These are phyloP conservation scores for Astrothelium subdiscretum DNA, from an alignment of 495 filamentous ascomycete genomes.

Conservation along the genomic window DNA sequence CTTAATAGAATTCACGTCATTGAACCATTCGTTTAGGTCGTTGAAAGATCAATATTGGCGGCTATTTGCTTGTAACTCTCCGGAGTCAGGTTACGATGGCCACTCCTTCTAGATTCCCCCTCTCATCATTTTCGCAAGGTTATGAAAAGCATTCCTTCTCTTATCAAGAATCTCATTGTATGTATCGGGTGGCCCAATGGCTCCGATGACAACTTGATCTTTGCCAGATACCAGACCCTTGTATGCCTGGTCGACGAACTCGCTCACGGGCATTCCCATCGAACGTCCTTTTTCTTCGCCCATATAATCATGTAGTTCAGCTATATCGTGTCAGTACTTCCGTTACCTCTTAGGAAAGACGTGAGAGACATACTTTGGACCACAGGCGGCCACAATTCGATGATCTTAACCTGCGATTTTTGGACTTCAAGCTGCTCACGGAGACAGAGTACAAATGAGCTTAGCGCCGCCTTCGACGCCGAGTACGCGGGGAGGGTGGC, in stretches of 20 bases:
- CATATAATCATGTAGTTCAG: slow-evolving; percentile 4
- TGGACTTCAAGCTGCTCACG: slow-evolving; percentile 44
- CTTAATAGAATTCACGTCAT: no score
- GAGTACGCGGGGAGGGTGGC: slow-evolving; percentile 34
- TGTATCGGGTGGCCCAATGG: slow-evolving; percentile 20
- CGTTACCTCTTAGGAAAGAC: not conserved
- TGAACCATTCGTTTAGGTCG: no score
- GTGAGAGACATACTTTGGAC: slow-evolving; percentile 42
- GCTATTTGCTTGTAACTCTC: not conserved
- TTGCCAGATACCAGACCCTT: slow-evolving; percentile 32
- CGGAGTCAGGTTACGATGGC: no score
- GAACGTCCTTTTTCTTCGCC: slow-evolving; percentile 27
- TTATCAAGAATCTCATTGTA: slow-evolving; percentile 30
- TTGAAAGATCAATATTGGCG: no score
- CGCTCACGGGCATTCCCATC: slow-evolving; percentile 49
- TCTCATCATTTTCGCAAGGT: slow-evolving; percentile 27
- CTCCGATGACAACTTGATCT: slow-evolving; percentile 27
- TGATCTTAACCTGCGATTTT: slow-evolving; percentile 36
- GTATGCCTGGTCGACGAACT: slow-evolving; percentile 50
- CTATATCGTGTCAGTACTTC: not conserved
- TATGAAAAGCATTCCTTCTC: slow-evolving; percentile 25
- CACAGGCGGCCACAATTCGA: slow-evolving; percentile 56
- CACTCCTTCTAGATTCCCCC: not conserved
- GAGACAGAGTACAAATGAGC: slow-evolving; percentile 45
- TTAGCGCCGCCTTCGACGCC: slow-evolving; percentile 33